These are phyloP conservation scores for Groenewaldozyma salmanticensis DNA, from an alignment of 805 yeast species.

Conservation along the genomic window DNA sequence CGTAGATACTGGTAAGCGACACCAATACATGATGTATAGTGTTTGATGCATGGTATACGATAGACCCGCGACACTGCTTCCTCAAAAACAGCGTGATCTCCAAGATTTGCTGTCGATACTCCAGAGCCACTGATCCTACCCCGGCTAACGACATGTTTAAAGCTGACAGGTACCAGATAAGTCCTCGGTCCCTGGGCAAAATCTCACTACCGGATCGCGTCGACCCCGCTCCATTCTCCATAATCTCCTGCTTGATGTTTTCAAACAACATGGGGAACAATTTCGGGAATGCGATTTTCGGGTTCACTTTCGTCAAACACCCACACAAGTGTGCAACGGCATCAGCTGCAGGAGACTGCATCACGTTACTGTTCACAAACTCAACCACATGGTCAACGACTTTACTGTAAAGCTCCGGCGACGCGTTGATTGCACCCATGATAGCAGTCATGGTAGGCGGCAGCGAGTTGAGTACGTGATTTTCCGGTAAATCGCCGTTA, in stretches of 20 bases:
- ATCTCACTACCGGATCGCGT: slow-evolving; percentile 55
- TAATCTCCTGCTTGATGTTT: slow-evolving; percentile 54
- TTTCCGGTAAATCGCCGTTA: slow-evolving; percentile 34
- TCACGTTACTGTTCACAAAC: slow-evolving; percentile 50
- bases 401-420: slow-evolving; percentile 21
- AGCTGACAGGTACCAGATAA: slow-evolving; percentile 62
- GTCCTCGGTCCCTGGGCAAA: slow-evolving; percentile 65
- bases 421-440: slow-evolving; percentile 21
- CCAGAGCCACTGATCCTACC: slow-evolving; percentile 44
- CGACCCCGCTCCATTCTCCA: slow-evolving; percentile 73
- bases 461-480: slow-evolving; percentile 32
- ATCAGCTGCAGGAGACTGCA: slow-evolving; percentile 44
- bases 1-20: slow-evolving; percentile 45
- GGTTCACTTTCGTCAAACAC: slow-evolving; percentile 56
- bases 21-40: slow-evolving; percentile 59
- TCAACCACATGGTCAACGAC: slow-evolving; percentile 28
- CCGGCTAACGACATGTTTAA: slow-evolving; percentile 63
- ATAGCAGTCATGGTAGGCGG: slow-evolving; percentile 31
- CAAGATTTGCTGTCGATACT: slow-evolving; percentile 35
- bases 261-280: slow-evolving; percentile 38
- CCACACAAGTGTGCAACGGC: slow-evolving; percentile 66
- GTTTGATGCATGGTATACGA: slow-evolving; percentile 51
- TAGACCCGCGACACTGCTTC: slow-evolving; percentile 50
- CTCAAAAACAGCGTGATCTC: slow-evolving; percentile 37
- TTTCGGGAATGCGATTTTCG: slow-evolving; percentile 36